Evolutionary conservation across 2,329 filamentous ascomycete species (phyloP).

Genomic region (Xylariomycetidae sp.): DNA sequence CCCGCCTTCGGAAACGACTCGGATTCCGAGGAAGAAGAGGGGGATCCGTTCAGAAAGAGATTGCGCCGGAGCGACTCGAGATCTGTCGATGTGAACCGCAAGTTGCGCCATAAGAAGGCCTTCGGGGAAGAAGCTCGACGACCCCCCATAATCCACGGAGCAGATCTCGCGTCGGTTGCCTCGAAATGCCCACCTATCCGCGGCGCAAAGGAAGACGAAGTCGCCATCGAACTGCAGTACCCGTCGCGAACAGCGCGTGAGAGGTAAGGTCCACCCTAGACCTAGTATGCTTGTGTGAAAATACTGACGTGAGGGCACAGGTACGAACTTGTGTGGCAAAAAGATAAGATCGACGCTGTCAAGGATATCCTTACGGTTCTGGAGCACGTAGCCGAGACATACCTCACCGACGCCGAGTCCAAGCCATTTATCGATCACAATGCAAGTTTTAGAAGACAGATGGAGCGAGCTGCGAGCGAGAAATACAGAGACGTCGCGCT

Average conservation of each 20-base stretch:
- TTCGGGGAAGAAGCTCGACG: constrained; percentile 39
- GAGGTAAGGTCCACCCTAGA: constrained; percentile 41
- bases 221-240: constrained; percentile 72
- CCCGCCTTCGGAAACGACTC: constrained; percentile 46
- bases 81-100: constrained; percentile 42
- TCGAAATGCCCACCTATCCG: constrained; percentile 48
- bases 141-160: constrained; percentile 53
- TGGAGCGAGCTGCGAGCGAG: constrained; percentile 69
- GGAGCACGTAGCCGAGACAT: constrained; percentile 66
- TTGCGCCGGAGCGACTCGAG: constrained; percentile 38
- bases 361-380: constrained; percentile 69
- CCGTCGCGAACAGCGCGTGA: constrained; percentile 69
- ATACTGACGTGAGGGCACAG: constrained; percentile 29
- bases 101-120: constrained; percentile 40
- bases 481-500: constrained; percentile 59
- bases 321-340: constrained; percentile 72
- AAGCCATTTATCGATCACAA: constrained; percentile 66
- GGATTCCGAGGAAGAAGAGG: constrained; percentile 45
- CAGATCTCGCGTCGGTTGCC: constrained; percentile 48
- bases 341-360: constrained; percentile 73
- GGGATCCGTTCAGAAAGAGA: constrained; percentile 49
- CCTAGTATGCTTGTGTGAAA: constrained; percentile 6
- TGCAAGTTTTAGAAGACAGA: constrained; percentile 68
- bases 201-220: constrained; percentile 45
- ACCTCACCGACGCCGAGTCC: constrained; percentile 67